A percentile compares a stretch with the other conserved stretches of the same genome.
phyloP scores from a whole-genome alignment of 768 basidiomycete genomes.

The Amanita phalloides region DNA sequence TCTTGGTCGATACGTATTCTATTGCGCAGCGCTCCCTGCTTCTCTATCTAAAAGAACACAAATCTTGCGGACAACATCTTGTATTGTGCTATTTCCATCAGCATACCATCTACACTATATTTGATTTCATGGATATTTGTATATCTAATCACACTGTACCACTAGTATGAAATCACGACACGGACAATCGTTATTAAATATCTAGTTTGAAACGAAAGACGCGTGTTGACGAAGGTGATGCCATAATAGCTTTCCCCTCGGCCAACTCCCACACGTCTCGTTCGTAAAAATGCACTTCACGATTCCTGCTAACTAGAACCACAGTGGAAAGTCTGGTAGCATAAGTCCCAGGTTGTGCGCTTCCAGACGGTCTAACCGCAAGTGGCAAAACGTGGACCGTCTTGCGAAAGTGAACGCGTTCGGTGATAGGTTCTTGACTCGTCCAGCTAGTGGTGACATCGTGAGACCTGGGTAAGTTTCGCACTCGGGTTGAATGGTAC shows the following conservation, averaged over 20 bases:
- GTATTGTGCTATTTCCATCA: background rate
- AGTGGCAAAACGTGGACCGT: conserved; percentile 59
- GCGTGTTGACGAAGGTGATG: conserved; percentile 34
- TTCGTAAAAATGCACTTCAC: conserved; percentile 58
- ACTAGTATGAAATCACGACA: conserved; percentile 5
- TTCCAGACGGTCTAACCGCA: conserved; percentile 20
- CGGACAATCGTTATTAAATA: conserved; percentile 4
- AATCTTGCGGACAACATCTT: conserved; percentile 5
- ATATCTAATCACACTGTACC: conserved; percentile 12
- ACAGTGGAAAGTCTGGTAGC: conserved; percentile 71
- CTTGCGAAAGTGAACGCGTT: conserved; percentile 44
- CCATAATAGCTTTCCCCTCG: conserved; percentile 27
- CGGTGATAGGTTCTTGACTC: conserved; percentile 29
- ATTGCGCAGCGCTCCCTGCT: conserved; percentile 3
- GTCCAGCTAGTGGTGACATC: conserved; percentile 28
- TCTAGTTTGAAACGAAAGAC: conserved; percentile 38
- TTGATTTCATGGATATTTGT: conserved; percentile 2
- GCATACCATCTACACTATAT: conserved; percentile 1
- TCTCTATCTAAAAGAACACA: conserved; percentile 1
- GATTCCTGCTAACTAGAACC: conserved; percentile 49
- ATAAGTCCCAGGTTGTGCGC: conserved; percentile 24
- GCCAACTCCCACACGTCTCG: conserved; percentile 53
- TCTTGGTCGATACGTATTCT: conserved; percentile 6
- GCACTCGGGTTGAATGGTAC: conserved; percentile 20
- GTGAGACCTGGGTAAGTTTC: conserved; percentile 7